Base-by-base conservation (phyloP, 257 asterid species). In the Mentha longifolia region DNA sequence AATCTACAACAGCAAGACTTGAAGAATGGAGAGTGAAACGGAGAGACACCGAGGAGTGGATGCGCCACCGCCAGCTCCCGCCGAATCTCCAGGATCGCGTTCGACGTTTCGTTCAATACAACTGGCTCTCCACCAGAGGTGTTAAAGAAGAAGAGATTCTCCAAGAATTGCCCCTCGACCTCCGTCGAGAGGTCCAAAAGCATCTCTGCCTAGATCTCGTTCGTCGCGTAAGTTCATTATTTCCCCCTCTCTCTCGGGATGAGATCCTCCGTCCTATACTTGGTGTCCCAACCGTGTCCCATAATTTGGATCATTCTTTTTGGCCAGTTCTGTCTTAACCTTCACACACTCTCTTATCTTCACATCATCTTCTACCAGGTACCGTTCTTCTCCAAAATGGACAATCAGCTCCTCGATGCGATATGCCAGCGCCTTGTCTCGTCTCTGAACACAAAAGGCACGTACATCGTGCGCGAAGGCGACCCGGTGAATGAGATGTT, bases 21-120 rank as follows among this genome's bases (percentile, higher is more conserved):
- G 98, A 92, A 85, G 96, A 92, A 71, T 92, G 98, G 97, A 81
- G 97, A 75, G 84, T 87, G 25, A 86, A 78, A 65, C 77, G 95
- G 73, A 79, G 97, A 81, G 97, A 90, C 76, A 90, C 97, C 0
- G 98, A 92, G 76, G 98, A 92, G 72, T 92, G 97, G 98, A 90
- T 92, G 98, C 77, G 85, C 73, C 98, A 90, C 67, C 90, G 98
- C 7, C 97, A 92, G 76, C 78, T 92, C 1, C 97, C 98, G 16
- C 90, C 82, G 0, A 85, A 82, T 4, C 79, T 93, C 80, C 97
- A 88, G 75, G 90, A 87, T n/a, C 95, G 89, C 33, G 90, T 90
- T 54, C 86, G 94, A 10, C 78, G 92, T 20, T 87, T 89, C 68
- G 96, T 94, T 39, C 97, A 91, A 39, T 87, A 86, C 80, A 86